Conservation (phyloP, 208 protist genomes). For the Leishmania martiniquensis region DNA sequence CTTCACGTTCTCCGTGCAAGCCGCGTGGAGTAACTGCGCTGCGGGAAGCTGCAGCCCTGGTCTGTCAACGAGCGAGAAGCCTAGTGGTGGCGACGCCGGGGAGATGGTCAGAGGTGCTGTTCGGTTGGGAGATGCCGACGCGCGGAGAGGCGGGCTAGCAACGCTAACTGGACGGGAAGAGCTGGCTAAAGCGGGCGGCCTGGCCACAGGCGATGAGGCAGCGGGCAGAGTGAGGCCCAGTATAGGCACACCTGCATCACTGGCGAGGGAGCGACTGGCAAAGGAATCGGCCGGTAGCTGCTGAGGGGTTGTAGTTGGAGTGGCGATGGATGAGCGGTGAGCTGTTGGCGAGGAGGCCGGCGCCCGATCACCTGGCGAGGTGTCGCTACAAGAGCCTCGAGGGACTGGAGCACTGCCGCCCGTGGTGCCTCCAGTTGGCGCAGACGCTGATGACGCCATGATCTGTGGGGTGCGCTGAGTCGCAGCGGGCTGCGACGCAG, state of each 20-base stretch:
- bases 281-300: neutral
- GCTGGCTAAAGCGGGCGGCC: neutral
- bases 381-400: neutral
- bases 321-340: conserved; percentile 1
- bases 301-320: neutral
- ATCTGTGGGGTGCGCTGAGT: conserved; percentile 19
- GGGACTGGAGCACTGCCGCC: neutral
- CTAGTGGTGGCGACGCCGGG: conserved; percentile 9
- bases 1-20: conserved; percentile 43
- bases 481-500: neutral
- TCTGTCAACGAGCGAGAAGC: conserved; percentile 6
- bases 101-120: neutral
- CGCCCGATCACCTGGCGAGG: neutral
- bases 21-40: conserved; percentile 13
- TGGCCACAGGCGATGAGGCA: neutral
- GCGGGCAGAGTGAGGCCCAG: conserved; percentile 2
- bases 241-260: conserved; percentile 2
- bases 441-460: conserved; percentile 1
- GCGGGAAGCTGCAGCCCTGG: conserved; percentile 3
- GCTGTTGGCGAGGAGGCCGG: neutral
- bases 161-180: neutral
- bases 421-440: neutral
- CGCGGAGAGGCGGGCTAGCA: conserved; percentile 1
- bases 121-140: conserved; percentile 3
- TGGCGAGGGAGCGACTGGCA: neutral